These are phyloP conservation scores for Spergularia marina DNA, from an alignment of 148 eudicot genomes.

Conservation along the genomic window DNA sequence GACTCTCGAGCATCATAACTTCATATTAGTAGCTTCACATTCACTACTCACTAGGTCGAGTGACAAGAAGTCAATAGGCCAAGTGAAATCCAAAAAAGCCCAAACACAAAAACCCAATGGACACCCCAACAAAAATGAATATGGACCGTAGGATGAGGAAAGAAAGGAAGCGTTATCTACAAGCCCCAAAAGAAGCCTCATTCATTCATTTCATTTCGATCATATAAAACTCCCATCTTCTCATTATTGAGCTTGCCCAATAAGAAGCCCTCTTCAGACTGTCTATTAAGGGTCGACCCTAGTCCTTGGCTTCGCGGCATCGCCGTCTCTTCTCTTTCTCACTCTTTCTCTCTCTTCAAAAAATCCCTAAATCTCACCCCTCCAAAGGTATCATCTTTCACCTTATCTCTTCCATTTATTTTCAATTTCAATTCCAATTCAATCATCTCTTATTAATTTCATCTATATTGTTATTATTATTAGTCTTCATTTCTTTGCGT, in stretches of 20 bases:
- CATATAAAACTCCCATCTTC: background rate
- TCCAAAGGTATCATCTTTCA: conserved; percentile 4
- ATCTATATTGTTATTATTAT: background rate
- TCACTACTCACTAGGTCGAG: too few relatives aligned
- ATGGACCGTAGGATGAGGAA: too few relatives aligned
- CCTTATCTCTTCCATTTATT: background rate
- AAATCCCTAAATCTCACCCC: conserved; percentile 8
- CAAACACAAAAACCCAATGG: too few relatives aligned
- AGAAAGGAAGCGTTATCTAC: too few relatives aligned
- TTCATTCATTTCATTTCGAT: too few relatives aligned
- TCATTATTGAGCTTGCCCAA: background rate
- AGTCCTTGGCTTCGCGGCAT: conserved; percentile 15
- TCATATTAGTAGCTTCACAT: too few relatives aligned
- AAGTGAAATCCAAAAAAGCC: too few relatives aligned
- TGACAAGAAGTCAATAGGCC: too few relatives aligned
- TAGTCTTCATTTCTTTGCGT: background rate
- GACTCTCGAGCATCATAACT: too few relatives aligned
- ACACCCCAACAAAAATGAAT: too few relatives aligned
- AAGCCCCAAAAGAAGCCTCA: too few relatives aligned
- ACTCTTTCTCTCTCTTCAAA: background rate
- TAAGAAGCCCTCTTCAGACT: background rate
- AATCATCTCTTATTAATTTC: background rate
- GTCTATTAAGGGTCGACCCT: conserved; percentile 9
- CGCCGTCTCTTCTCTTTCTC: conserved; percentile 14
- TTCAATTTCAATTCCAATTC: background rate